Conservation (phyloP, 129 eudicot species). For the Arctium minus region DNA sequence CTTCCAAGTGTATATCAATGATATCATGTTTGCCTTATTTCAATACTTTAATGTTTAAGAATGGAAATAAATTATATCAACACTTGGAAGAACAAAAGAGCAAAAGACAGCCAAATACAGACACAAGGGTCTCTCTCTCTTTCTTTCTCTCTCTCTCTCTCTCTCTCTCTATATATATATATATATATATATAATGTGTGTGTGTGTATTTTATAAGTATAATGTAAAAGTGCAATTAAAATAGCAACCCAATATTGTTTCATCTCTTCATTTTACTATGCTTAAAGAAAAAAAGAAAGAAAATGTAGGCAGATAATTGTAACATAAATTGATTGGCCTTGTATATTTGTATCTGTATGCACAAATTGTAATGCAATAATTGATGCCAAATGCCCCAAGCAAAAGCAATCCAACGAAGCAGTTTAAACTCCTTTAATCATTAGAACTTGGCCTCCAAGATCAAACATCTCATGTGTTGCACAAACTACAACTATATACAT, state of each 20-base stretch:
- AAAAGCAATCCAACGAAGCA: constrained; percentile 27
- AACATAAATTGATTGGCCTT: constrained; percentile 4
- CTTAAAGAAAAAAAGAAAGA: background rate
- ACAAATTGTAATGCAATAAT: constrained; percentile 24
- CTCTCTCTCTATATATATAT: no score
- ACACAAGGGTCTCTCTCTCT: background rate
- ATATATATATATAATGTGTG: background rate
- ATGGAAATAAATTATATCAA: background rate
- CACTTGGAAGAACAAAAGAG: constrained; percentile 13
- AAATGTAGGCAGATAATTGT: background rate
- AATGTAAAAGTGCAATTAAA: background rate
- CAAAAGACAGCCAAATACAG: constrained; percentile 7
- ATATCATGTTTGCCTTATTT: background rate
- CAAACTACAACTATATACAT: constrained; percentile 1
- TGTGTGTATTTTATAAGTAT: background rate
- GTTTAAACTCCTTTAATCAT: constrained; percentile 11
- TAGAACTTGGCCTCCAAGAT: constrained; percentile 27
- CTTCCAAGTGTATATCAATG: no score
- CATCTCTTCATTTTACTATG: background rate
- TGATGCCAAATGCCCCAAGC: constrained; percentile 25
- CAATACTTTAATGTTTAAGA: background rate
- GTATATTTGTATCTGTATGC: constrained; percentile 15
- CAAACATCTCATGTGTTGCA: background rate
- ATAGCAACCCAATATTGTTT: constrained; percentile 14
- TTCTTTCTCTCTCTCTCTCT: background rate